Evolutionary conservation across 495 filamentous ascomycete genomes (phyloP).

Genomic region (Daldinia childiae): DNA sequence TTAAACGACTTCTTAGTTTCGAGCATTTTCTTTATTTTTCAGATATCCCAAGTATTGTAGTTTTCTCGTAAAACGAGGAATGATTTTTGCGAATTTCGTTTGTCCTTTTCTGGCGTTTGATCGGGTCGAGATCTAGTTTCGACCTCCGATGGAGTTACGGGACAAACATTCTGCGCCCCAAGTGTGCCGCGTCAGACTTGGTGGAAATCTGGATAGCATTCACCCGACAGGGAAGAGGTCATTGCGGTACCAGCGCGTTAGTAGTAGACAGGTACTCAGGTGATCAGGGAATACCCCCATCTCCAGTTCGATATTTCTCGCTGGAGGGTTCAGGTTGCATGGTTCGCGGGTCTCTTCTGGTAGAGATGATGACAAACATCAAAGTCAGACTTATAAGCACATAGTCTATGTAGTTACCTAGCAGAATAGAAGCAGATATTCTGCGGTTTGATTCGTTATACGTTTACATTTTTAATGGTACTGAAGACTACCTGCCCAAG

Average conservation of each 20-base stretch:
- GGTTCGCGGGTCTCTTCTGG: conserved; percentile 5
- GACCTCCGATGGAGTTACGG: conserved; percentile 31
- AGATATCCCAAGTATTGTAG: conserved; percentile 41
- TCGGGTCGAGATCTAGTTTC: conserved; percentile 27
- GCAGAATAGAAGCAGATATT: conserved; percentile 26
- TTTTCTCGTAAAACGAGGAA: conserved; percentile 23
- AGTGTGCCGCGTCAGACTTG: conserved; percentile 5
- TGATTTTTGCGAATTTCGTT: conserved; percentile 19
- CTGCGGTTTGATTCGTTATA: conserved; percentile 11
- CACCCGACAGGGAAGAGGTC: conserved; percentile 18
- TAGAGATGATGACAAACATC: conserved; percentile 19
- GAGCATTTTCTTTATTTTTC: conserved; percentile 32
- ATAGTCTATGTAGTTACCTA: conserved; percentile 23
- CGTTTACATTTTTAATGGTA: neutral
- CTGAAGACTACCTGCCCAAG: neutral
- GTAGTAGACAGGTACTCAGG: conserved; percentile 13
- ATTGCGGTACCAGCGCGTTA: conserved; percentile 2
- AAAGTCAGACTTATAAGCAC: conserved; percentile 9
- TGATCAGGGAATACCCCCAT: conserved; percentile 7
- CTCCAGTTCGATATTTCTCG: conserved; percentile 17
- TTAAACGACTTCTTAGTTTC: conserved; percentile 46
- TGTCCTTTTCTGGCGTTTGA: conserved; percentile 31
- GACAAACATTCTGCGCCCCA: conserved; percentile 10
- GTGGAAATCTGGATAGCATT: conserved; percentile 30
- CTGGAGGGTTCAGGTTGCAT: conserved; percentile 14